These are phyloP conservation scores for Camelina laxa DNA, from an alignment of 345 rosid species.

Conservation along the genomic window DNA sequence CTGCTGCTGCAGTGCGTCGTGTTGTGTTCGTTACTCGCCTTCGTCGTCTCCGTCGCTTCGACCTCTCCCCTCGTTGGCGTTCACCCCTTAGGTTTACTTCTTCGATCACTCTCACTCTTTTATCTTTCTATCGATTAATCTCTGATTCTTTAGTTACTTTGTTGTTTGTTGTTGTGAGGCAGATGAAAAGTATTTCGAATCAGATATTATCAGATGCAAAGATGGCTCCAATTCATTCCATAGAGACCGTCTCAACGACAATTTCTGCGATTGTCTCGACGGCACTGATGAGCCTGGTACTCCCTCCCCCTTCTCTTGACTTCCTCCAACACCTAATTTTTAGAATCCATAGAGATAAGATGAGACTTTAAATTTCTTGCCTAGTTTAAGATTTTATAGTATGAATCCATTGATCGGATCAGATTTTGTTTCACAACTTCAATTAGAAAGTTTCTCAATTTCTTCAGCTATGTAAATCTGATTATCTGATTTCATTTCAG, in stretches of 20 bases:
- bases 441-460: background rate
- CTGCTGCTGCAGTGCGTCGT: constrained; percentile 17
- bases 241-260: constrained; percentile 82
- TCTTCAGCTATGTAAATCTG: background rate
- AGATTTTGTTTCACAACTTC: background rate
- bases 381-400: background rate
- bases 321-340: background rate
- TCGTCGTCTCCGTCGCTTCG: constrained; percentile 40
- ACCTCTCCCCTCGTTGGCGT: constrained; percentile 54
- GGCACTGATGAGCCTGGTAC: constrained; percentile 98
- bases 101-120: background rate
- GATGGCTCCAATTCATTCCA: constrained; percentile 79
- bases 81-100: constrained; percentile 67
- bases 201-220: constrained; percentile 77
- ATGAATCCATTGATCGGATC: background rate
- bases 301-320: background rate
- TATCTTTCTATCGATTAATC: background rate
- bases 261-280: constrained; percentile 92
- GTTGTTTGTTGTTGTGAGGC: background rate
- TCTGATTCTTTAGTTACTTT: background rate
- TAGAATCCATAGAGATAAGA: constrained; percentile 2
- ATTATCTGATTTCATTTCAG: constrained; percentile 47
- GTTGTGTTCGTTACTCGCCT: background rate
- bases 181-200: constrained; percentile 75
- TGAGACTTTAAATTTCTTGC: background rate